Conservation (phyloP, 2,329 filamentous ascomycete genomes). For the Fusarium sp. region DNA sequence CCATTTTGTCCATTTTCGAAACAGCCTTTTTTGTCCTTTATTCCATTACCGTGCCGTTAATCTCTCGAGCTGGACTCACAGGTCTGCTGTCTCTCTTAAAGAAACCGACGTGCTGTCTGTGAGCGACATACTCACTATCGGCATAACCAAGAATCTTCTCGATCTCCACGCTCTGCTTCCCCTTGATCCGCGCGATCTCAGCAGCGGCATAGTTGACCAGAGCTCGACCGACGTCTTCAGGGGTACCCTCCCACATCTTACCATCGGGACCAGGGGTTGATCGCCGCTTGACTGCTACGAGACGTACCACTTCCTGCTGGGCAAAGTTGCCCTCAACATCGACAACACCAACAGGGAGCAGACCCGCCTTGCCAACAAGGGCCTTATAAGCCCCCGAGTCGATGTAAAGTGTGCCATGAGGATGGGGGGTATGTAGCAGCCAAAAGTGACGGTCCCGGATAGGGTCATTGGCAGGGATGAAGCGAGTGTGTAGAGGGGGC, state of each 20-base stretch:
- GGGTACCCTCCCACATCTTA: conserved; percentile 62
- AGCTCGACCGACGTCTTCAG: conserved; percentile 84
- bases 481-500: conserved; percentile 88
- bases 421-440: conserved; percentile 90
- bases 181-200: conserved; percentile 87
- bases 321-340: conserved; percentile 89
- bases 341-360: conserved; percentile 90
- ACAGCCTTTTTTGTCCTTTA: conserved; percentile 2
- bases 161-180: conserved; percentile 85
- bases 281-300: conserved; percentile 80
- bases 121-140: conserved; percentile 92
- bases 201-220: conserved; percentile 91
- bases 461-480: conserved; percentile 84
- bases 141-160: conserved; percentile 85
- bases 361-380: conserved; percentile 82
- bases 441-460: conserved; percentile 97
- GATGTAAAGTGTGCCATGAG: conserved; percentile 92
- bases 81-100: conserved; percentile 67
- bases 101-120: conserved; percentile 88
- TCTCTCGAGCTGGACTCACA: conserved; percentile 57
- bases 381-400: conserved; percentile 89
- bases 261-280: conserved; percentile 54
- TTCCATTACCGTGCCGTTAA: conserved; percentile 37
- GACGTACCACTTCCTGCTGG: conserved; percentile 89
- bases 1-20: conserved; percentile 20